These are phyloP conservation scores for Galerina sulciceps DNA, from an alignment of 768 basidiomycete genomes.

Conservation along the genomic window DNA sequence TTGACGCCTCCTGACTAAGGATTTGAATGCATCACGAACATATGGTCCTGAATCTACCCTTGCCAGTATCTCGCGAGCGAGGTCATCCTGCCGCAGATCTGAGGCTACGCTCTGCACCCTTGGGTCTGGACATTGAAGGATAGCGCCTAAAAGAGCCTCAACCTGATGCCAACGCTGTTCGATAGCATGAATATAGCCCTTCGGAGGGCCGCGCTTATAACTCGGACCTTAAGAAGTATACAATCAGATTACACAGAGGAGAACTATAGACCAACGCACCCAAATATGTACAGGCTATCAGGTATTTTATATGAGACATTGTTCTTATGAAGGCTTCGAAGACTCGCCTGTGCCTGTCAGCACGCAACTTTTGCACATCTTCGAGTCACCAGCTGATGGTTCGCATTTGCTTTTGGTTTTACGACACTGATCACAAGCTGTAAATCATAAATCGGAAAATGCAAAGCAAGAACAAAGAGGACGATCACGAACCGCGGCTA, in stretches of 20 bases:
- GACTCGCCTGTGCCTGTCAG: conserved; percentile 56
- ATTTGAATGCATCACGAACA: conserved; percentile 42
- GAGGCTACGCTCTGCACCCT: conserved; percentile 64
- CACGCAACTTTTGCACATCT: conserved; percentile 67
- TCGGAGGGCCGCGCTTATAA: conserved; percentile 84
- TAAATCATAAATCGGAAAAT: conserved; percentile 11
- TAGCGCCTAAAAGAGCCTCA: conserved; percentile 84
- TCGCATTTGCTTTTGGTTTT: conserved; percentile 92
- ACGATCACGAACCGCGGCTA: conserved; percentile 53
- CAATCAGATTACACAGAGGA: background rate
- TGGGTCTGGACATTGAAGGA: conserved; percentile 73
- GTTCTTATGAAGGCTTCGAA: conserved; percentile 4
- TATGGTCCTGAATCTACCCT: conserved; percentile 84
- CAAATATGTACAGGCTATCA: conserved; percentile 67
- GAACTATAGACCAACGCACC: conserved; percentile 36
- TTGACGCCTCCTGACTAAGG: conserved; percentile 8
- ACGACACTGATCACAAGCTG: conserved; percentile 87
- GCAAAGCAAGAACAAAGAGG: conserved; percentile 6
- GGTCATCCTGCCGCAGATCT: conserved; percentile 70
- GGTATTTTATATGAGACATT: conserved; percentile 22
- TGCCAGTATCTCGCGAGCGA: conserved; percentile 76
- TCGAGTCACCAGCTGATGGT: conserved; percentile 47
- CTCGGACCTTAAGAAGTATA: conserved; percentile 57
- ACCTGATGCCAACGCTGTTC: conserved; percentile 92
- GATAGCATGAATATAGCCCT: conserved; percentile 92